Evolutionary conservation across 176 grass and related monocot species (phyloP).

Genomic region (Oryza coarctata): DNA sequence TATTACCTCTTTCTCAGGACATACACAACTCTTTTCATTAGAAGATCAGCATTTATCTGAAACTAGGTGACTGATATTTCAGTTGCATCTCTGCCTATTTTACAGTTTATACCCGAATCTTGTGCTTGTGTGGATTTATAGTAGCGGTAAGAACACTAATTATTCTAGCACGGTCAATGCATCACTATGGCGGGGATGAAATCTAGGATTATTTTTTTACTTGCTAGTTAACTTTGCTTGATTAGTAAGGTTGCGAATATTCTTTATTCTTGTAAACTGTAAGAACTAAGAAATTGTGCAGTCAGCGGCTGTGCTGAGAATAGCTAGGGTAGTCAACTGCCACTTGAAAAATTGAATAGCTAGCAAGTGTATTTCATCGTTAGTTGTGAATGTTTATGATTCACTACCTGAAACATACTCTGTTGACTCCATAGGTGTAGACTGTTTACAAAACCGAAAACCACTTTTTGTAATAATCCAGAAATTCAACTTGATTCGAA

Average conservation of each 20-base stretch:
- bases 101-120: neutral
- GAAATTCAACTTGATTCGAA: neutral
- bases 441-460: constrained; percentile 4
- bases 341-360: constrained; percentile 8
- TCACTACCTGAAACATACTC: neutral
- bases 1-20: neutral
- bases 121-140: neutral
- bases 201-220: neutral
- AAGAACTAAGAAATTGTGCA: neutral
- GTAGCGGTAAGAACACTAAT: neutral
- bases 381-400: neutral
- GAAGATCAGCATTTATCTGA: no score
- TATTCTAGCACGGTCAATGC: neutral
- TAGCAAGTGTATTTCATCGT: neutral
- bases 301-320: constrained; percentile 6
- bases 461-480: neutral
- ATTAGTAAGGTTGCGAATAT: neutral
- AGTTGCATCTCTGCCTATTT: neutral
- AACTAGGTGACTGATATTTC: constrained; percentile 17
- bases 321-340: constrained; percentile 13
- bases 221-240: neutral
- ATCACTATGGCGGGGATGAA: neutral
- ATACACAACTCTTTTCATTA: neutral
- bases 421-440: neutral
- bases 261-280: constrained; percentile 1